Evolutionary conservation across 2,329 filamentous ascomycete genomes (phyloP).

Genomic region (Stachybotrys elegans): DNA sequence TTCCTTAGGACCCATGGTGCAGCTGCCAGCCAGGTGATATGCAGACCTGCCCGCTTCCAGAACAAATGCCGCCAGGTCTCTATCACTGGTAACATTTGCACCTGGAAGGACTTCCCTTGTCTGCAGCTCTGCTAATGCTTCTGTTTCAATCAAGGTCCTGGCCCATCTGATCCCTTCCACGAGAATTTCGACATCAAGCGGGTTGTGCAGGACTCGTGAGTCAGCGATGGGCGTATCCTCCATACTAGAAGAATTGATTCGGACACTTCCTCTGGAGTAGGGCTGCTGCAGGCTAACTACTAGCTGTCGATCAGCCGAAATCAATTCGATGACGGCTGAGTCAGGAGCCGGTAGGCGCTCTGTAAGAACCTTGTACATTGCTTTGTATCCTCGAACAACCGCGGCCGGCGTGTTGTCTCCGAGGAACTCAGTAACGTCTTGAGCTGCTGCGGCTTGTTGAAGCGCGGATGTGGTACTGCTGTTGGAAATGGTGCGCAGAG

Average conservation of each 20-base stretch:
- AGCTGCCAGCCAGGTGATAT: slow-evolving; percentile 53
- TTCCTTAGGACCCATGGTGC: slow-evolving; percentile 48
- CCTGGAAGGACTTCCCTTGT: neutral
- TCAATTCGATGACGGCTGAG: slow-evolving; percentile 12
- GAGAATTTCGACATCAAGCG: slow-evolving; percentile 9
- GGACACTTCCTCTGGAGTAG: too few relatives aligned
- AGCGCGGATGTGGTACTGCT: too few relatives aligned
- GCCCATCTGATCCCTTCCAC: too few relatives aligned
- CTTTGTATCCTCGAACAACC: too few relatives aligned
- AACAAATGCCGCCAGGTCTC: slow-evolving; percentile 23
- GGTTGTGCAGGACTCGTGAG: slow-evolving; percentile 12
- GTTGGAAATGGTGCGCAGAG: too few relatives aligned
- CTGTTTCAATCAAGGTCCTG: too few relatives aligned
- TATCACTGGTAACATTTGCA: neutral
- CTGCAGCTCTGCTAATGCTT: too few relatives aligned
- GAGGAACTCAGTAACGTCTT: slow-evolving; percentile 10
- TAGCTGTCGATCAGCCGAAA: slow-evolving; percentile 12
- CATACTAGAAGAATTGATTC: too few relatives aligned
- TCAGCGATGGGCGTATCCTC: too few relatives aligned
- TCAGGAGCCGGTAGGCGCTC: too few relatives aligned
- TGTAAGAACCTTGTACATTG: too few relatives aligned
- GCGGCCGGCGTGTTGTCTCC: slow-evolving; percentile 7
- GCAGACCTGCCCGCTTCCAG: slow-evolving; percentile 39
- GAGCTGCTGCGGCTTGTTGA: slow-evolving; percentile 4
- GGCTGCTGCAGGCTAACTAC: slow-evolving; percentile 14